Conservation (phyloP, 352 stramenopile genomes). For the Pythium apleroticum region DNA sequence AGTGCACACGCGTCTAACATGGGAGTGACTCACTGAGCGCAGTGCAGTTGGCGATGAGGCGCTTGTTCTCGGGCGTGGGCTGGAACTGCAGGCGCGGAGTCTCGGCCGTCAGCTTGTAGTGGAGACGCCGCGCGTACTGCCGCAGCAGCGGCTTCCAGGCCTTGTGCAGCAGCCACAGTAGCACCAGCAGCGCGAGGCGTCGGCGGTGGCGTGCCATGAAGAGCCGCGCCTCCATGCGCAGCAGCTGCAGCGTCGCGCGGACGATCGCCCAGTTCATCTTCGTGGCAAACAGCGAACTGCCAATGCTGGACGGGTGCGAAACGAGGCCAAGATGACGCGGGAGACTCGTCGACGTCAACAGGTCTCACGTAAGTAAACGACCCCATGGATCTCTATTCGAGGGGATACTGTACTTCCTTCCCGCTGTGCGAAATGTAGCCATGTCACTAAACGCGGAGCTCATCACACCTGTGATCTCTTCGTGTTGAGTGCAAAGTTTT, state of each 20-base stretch:
- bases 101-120: conserved; percentile 40
- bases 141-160: conserved; percentile 21
- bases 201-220: background rate
- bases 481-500: no score
- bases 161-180: conserved; percentile 18
- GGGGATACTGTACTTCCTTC: no score
- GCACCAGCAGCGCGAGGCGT: conserved; percentile 16
- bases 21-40: conserved; percentile 46
- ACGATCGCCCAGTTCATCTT: conserved; percentile 23
- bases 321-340: background rate
- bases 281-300: background rate
- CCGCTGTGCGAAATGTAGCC: no score
- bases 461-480: no score
- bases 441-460: background rate
- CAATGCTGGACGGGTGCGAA: background rate
- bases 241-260: conserved; percentile 12
- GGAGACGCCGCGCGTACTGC: conserved; percentile 18
- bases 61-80: conserved; percentile 35
- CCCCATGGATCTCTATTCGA: no score
- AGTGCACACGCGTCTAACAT: background rate
- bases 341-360: conserved; percentile 18
- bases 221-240: background rate
- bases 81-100: conserved; percentile 46
- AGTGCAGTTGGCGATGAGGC: conserved; percentile 36
- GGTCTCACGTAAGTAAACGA: conserved; percentile 9